phyloP scores from a whole-genome alignment of 345 rosid genomes.

The Anacardium occidentale region DNA sequence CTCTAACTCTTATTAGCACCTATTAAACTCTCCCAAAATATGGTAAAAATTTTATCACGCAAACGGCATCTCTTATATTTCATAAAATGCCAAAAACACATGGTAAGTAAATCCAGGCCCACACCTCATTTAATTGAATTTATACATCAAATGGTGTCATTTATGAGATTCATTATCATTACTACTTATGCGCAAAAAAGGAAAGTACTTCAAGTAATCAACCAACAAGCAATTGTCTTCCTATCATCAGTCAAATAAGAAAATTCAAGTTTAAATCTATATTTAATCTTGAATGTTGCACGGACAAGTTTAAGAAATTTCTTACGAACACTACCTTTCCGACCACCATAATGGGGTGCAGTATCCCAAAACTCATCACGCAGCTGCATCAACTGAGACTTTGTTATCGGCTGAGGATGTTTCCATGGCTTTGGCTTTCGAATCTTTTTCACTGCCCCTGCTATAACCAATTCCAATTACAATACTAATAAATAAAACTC shows the following conservation, averaged over 20 bases:
- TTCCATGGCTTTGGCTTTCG: slow-evolving; percentile 93
- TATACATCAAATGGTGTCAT: neutral
- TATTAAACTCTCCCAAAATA: neutral
- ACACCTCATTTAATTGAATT: neutral
- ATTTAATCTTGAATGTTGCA: neutral
- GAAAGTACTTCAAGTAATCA: neutral
- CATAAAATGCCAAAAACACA: no score
- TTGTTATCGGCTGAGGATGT: slow-evolving; percentile 75
- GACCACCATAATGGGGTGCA: slow-evolving; percentile 93
- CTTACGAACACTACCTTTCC: slow-evolving; percentile 51
- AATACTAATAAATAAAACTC: neutral
- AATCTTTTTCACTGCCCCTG: slow-evolving; percentile 63
- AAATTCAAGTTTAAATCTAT: neutral
- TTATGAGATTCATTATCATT: neutral
- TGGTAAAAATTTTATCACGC: neutral
- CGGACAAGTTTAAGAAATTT: neutral
- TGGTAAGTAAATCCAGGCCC: neutral
- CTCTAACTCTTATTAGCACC: neutral
- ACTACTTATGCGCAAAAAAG: neutral
- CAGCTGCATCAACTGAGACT: slow-evolving; percentile 62
- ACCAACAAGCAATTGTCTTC: neutral
- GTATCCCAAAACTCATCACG: slow-evolving; percentile 98
- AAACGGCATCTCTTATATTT: neutral
- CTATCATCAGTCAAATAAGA: neutral
- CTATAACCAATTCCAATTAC: slow-evolving; percentile 13